Conservation (phyloP, 495 filamentous ascomycete species). For the Pseudevernia furfuracea region DNA sequence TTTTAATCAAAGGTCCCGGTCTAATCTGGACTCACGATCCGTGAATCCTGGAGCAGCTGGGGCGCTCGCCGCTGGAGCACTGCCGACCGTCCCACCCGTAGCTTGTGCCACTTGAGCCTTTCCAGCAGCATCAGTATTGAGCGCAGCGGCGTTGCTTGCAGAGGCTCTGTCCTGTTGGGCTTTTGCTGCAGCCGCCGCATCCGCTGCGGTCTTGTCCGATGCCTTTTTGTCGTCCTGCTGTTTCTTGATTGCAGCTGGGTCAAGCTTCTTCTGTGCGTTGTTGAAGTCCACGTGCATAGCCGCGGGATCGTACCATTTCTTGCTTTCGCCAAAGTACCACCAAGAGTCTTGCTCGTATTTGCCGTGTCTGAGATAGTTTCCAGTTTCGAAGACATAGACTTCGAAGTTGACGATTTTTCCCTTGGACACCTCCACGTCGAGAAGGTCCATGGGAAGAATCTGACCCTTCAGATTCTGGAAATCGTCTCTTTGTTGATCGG, state of each 20-base stretch:
- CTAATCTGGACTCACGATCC: conserved; percentile 1
- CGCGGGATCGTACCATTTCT: conserved; percentile 16
- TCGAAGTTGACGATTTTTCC: conserved; percentile 20
- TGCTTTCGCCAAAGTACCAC: conserved; percentile 17
- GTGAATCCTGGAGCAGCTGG: conserved; percentile 4
- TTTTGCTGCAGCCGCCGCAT: conserved; percentile 12
- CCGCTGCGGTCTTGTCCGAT: conserved; percentile 6
- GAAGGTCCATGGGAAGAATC: conserved; percentile 18
- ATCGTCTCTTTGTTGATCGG: conserved; percentile 20
- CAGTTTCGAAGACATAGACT: conserved; percentile 22
- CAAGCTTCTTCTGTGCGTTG: conserved; percentile 16
- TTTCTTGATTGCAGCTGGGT: conserved; percentile 11
- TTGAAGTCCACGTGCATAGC: conserved; percentile 23
- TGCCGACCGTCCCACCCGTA: not conserved
- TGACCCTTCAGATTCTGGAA: conserved; percentile 21
- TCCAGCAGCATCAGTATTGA: conserved; percentile 3
- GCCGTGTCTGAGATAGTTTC: conserved; percentile 20
- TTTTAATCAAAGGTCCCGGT: too few relatives aligned
- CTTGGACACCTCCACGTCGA: conserved; percentile 15
- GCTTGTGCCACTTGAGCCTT: conserved; percentile 2
- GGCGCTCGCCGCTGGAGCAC: not conserved
- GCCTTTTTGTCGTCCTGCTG: conserved; percentile 8
- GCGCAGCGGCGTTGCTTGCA: conserved; percentile 1
- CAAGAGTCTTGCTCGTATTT: conserved; percentile 20
- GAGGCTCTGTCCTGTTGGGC: conserved; percentile 4